These are phyloP conservation scores for Triticum urartu DNA, from an alignment of 176 grass and related monocot genomes.

Conservation along the genomic window DNA sequence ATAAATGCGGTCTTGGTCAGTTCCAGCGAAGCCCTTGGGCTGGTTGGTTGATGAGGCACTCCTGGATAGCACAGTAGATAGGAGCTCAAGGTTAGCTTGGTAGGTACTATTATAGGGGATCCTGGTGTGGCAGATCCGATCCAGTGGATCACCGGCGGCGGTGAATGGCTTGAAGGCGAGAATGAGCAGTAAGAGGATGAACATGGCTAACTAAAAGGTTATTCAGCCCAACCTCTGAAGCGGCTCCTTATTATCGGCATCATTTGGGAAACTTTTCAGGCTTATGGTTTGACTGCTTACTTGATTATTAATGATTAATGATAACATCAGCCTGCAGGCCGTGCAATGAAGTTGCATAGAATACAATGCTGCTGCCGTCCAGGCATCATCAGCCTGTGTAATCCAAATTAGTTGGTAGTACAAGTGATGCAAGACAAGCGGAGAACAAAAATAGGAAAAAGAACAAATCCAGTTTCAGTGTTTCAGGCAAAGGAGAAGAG, in stretches of 20 bases:
- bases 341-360: neutral
- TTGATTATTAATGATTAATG: neutral
- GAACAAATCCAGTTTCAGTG: neutral
- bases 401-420: neutral
- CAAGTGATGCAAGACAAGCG: neutral
- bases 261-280: neutral
- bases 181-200: neutral
- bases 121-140: neutral
- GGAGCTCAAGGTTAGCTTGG: slow-evolving; percentile 24
- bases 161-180: neutral
- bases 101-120: neutral
- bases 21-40: neutral
- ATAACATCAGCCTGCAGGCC: neutral
- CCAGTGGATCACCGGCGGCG: neutral
- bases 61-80: neutral
- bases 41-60: neutral
- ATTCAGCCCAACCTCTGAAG: neutral
- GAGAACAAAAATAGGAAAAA: neutral
- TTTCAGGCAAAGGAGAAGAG: neutral
- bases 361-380: neutral
- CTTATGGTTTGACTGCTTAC: neutral
- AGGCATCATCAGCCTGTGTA: neutral
- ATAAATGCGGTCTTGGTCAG: neutral
- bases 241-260: neutral
- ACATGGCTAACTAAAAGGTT: neutral